Percentiles rank a stretch among this genome's conserved stretches.
These are phyloP conservation scores for Parsonsia alboflavescens DNA, from an alignment of 257 asterid species.

Conservation along the genomic window DNA sequence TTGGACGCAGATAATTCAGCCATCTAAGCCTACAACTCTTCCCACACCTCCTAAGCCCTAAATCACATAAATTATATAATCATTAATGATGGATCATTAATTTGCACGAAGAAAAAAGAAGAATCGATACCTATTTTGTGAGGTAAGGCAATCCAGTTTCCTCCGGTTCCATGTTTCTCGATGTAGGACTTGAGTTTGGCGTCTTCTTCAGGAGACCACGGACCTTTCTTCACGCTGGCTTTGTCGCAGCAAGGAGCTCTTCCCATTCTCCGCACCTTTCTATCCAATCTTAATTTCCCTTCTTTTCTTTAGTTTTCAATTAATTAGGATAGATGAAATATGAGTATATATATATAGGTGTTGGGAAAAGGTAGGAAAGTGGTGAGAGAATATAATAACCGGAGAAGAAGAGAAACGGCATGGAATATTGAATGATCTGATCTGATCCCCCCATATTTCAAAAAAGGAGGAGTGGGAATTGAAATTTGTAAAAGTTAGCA, in stretches of 20 bases:
- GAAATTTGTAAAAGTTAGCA: constrained; percentile 13
- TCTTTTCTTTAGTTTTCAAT: not conserved
- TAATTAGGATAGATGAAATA: not conserved
- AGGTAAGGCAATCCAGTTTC: constrained; percentile 42
- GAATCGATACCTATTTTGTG: constrained; percentile 27
- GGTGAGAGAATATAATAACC: constrained; percentile 27
- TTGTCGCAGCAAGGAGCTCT: constrained; percentile 49
- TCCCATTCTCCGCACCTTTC: constrained; percentile 22
- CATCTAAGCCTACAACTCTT: constrained; percentile 49
- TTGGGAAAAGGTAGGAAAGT: constrained; percentile 3
- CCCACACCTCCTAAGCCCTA: constrained; percentile 43
- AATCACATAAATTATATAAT: too few relatives aligned
- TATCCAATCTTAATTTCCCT: not conserved
- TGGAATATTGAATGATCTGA: constrained; percentile 14
- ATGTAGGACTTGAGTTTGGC: constrained; percentile 36
- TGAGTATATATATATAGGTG: not conserved
- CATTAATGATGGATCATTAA: too few relatives aligned
- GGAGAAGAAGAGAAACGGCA: constrained; percentile 36
- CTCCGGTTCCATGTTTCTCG: constrained; percentile 33
- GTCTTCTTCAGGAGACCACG: constrained; percentile 47
- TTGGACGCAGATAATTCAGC: constrained; percentile 42
- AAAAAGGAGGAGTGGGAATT: constrained; percentile 35
- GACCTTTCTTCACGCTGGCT: constrained; percentile 41
- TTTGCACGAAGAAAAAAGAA: too few relatives aligned
- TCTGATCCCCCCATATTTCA: constrained; percentile 24